phyloP scores from a whole-genome alignment of 257 asterid species.

The Schizonepeta tenuifolia region DNA sequence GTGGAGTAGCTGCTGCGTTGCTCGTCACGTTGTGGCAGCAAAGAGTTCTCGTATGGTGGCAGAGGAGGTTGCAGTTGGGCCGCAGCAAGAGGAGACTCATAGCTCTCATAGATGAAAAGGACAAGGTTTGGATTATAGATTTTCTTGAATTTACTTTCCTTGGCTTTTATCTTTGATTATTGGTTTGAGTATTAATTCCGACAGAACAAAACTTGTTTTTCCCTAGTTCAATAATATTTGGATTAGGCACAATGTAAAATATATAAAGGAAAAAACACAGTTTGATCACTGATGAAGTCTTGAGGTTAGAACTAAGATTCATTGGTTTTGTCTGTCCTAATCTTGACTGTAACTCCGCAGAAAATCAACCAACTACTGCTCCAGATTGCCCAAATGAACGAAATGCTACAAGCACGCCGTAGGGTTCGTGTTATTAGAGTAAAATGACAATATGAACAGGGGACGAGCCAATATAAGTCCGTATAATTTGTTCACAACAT shows the following conservation, averaged over 20 bases:
- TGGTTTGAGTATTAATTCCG: not conserved
- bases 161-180: conserved; percentile 9
- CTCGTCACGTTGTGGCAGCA: conserved; percentile 40
- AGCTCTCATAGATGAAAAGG: conserved; percentile 51
- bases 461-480: conserved; percentile 2
- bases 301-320: no score
- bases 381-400: conserved; percentile 64
- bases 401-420: conserved; percentile 48
- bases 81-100: conserved; percentile 43
- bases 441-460: conserved; percentile 24
- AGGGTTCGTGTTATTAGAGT: conserved; percentile 67
- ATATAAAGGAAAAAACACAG: not conserved
- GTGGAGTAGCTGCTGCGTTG: conserved; percentile 49
- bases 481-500: not conserved
- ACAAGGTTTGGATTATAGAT: conserved; percentile 48
- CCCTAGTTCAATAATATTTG: not conserved
- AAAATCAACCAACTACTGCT: conserved; percentile 60
- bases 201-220: not conserved
- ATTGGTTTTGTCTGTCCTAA: not conserved
- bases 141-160: conserved; percentile 7
- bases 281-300: not conserved
- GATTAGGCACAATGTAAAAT: not conserved
- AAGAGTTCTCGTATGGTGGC: conserved; percentile 48
- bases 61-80: conserved; percentile 38
- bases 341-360: conserved; percentile 41